Base-by-base conservation (phyloP, 2,329 filamentous ascomycete species). In the Blumeria graminis region DNA sequence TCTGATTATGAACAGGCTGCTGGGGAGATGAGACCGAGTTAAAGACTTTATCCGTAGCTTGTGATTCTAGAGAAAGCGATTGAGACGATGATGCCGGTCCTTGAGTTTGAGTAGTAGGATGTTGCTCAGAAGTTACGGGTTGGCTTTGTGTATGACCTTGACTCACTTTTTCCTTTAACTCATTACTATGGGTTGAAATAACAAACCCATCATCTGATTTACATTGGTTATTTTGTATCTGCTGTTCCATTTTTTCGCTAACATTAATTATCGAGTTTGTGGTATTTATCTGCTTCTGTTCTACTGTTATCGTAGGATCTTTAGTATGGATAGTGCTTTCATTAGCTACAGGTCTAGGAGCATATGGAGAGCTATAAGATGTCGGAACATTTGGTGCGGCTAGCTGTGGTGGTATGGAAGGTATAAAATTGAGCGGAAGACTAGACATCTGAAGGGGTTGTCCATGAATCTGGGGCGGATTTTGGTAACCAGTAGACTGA, bases 341-440 rank as follows among this genome's bases (percentile, higher is more conserved):
- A 38, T 10, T 9, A 14, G 16, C 32, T n/a, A 60, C 34, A 32
- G 63, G 64, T 53, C 64, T 66, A 33, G 63, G 62, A 38, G 62
- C 65, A 60, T 68, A 68, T 8, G 66, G 66, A 51, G 66, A 68
- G 51, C 65, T 67, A 56, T 68, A 68, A 28, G 61, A 61, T 18
- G 57, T 34, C n/a, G 56, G 41, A 57, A 57, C 52, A 45, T 45
- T 58, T 1, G 59, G 52, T 16, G 58, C 57, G 33, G 57, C 58
- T 54, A 64, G 55, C 52, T 62, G 61, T 58, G 61, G 59, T 56
- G 62, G 58, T 36, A 65, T 60, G 46, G 60, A 53, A 55, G 59
- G 55, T 50, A 56, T 43, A 38, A 48, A 59, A 61, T 53, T 56
- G 53, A 32, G 51, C 56, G 53, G 53, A 46, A 50, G 35, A 22